Percentiles rank a stretch among this genome's conserved stretches.
Evolutionary conservation across 768 basidiomycete species (phyloP).

Genomic region (Podaxis sp.): DNA sequence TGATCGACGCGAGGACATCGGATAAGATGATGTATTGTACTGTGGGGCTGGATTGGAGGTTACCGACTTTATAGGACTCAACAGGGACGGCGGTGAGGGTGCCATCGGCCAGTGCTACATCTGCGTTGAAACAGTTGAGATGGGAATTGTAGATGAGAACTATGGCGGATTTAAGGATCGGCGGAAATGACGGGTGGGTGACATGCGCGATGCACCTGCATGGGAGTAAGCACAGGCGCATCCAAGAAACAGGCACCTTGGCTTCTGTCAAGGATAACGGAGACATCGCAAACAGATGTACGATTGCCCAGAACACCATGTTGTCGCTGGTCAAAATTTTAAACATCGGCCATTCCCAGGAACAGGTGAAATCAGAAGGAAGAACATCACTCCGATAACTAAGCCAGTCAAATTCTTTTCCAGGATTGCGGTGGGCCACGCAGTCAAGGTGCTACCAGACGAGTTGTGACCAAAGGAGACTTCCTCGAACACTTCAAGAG

Average conservation of each 20-base stretch:
- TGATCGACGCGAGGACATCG: not conserved
- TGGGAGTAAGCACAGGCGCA: no score
- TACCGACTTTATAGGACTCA: not conserved
- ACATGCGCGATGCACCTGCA: no score
- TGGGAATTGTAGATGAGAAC: not conserved
- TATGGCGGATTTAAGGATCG: not conserved
- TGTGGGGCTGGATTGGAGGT: not conserved
- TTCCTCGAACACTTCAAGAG: not conserved
- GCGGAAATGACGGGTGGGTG: not conserved
- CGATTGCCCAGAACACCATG: not conserved
- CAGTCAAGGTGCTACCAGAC: not conserved
- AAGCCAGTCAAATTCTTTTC: not conserved
- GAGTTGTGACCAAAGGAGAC: not conserved
- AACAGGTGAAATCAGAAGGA: not conserved
- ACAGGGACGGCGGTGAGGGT: not conserved
- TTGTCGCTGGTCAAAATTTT: not conserved
- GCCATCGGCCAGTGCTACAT: not conserved
- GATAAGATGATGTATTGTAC: not conserved
- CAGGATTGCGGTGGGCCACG: not conserved
- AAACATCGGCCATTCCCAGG: not conserved
- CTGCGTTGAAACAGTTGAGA: not conserved
- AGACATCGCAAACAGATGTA: no score
- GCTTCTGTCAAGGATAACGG: not conserved
- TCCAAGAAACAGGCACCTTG: no score
- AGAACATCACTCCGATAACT: not conserved